A percentile compares a stretch with the other conserved stretches of the same genome.
These are phyloP conservation scores for Sphaerulina musiva DNA, from an alignment of 2,329 filamentous ascomycete species.

Conservation along the genomic window DNA sequence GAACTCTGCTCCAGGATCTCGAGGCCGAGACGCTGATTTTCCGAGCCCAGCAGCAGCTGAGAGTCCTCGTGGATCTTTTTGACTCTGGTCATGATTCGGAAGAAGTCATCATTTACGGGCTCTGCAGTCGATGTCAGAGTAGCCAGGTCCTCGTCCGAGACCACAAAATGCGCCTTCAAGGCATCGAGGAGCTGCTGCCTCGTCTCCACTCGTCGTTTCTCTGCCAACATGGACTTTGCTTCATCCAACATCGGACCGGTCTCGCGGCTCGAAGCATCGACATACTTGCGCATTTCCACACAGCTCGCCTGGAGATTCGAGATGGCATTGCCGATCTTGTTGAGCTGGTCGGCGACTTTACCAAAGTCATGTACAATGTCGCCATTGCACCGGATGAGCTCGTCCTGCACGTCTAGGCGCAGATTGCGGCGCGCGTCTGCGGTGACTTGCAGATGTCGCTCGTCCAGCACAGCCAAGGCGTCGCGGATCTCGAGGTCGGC, in stretches of 20 bases:
- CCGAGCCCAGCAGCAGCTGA: conserved; percentile 79
- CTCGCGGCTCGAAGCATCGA: conserved; percentile 66
- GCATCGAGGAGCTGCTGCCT: conserved; percentile 73
- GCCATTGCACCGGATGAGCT: conserved; percentile 88
- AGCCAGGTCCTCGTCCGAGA: conserved; percentile 74
- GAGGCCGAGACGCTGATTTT: conserved; percentile 78
- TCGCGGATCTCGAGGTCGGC: conserved; percentile 87
- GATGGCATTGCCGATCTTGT: conserved; percentile 73
- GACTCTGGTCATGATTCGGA: conserved; percentile 65
- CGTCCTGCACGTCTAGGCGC: conserved; percentile 76
- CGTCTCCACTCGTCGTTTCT: conserved; percentile 66
- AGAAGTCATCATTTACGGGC: conserved; percentile 80
- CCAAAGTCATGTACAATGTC: conserved; percentile 84
- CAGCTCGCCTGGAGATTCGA: conserved; percentile 72
- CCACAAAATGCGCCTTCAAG: conserved; percentile 74
- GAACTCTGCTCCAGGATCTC: conserved; percentile 90
- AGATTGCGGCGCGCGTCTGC: conserved; percentile 72
- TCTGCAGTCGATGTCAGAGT: conserved; percentile 69
- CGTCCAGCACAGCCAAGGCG: conserved; percentile 70
- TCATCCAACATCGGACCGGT: conserved; percentile 71
- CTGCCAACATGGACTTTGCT: conserved; percentile 63
- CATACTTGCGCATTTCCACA: conserved; percentile 70
- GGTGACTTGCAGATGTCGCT: conserved; percentile 63
- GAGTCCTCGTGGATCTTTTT: conserved; percentile 87
- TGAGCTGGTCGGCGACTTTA: conserved; percentile 84